These are phyloP conservation scores for Hanseniaspora occidentalis DNA, from an alignment of 805 yeast species.

Conservation along the genomic window DNA sequence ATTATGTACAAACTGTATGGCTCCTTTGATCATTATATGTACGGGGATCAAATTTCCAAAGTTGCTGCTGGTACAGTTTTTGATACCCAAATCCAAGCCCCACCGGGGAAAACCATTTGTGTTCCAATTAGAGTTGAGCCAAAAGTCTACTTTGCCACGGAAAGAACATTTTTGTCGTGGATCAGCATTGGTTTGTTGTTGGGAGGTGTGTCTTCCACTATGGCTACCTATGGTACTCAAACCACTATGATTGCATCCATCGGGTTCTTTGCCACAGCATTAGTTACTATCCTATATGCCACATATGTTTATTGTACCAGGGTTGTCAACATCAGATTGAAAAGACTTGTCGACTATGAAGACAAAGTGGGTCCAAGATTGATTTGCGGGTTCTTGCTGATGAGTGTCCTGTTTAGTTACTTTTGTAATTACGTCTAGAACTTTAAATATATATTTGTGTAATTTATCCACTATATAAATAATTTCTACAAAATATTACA, in stretches of 20 bases:
- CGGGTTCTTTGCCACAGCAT: conserved; percentile 75
- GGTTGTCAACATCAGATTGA: conserved; percentile 68
- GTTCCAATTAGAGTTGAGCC: conserved; percentile 97
- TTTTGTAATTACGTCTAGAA: conserved; percentile 26
- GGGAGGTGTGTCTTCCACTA: conserved; percentile 79
- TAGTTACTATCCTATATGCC: conserved; percentile 61
- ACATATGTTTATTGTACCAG: conserved; percentile 68
- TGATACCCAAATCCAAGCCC: conserved; percentile 49
- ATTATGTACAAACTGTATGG: conserved; percentile 13
- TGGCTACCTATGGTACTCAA: conserved; percentile 71
- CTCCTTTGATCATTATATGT: conserved; percentile 33
- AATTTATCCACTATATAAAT: background rate
- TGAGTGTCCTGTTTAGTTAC: conserved; percentile 54
- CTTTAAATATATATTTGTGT: conserved; percentile 1
- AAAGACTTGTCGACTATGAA: conserved; percentile 73
- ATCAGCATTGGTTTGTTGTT: conserved; percentile 78
- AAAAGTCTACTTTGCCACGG: conserved; percentile 97
- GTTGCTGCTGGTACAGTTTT: conserved; percentile 56
- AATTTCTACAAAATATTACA: too few relatives aligned
- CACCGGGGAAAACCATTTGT: conserved; percentile 78
- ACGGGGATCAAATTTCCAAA: conserved; percentile 37
- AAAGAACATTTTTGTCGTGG: conserved; percentile 91
- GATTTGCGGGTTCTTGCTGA: conserved; percentile 62
- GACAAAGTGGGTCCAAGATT: conserved; percentile 80
- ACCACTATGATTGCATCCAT: conserved; percentile 70